These are phyloP conservation scores for Lactarius hengduanensis DNA, from an alignment of 768 basidiomycete species.

Conservation along the genomic window DNA sequence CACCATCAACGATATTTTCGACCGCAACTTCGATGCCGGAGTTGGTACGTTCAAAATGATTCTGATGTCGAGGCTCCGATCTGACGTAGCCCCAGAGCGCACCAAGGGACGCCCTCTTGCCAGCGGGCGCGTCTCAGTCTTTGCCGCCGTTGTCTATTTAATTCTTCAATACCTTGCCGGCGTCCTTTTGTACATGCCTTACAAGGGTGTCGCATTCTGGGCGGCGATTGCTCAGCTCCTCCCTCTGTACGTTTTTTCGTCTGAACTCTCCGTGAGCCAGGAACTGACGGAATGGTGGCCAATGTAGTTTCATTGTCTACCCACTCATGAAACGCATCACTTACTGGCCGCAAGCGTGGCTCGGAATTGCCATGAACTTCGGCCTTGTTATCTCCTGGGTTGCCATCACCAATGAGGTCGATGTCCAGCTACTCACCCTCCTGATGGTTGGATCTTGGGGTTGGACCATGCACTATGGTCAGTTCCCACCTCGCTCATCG, in stretches of 20 bases:
- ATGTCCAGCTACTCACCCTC: constrained; percentile 29
- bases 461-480: constrained; percentile 48
- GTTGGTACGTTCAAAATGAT: constrained; percentile 35
- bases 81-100: constrained; percentile 12
- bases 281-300: constrained; percentile 13
- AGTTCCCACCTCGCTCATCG: background rate
- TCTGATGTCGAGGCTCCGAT: background rate
- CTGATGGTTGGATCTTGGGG: constrained; percentile 29
- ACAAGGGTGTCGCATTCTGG: constrained; percentile 25
- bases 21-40: constrained; percentile 35
- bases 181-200: constrained; percentile 24
- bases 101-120: constrained; percentile 27
- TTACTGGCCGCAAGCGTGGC: constrained; percentile 63
- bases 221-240: constrained; percentile 28
- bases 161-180: constrained; percentile 27
- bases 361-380: constrained; percentile 52
- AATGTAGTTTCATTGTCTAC: constrained; percentile 39
- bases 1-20: constrained; percentile 33
- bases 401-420: constrained; percentile 38
- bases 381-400: constrained; percentile 51
- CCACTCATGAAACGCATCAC: constrained; percentile 58
- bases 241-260: constrained; percentile 22
- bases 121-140: constrained; percentile 29
- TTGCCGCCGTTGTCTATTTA: constrained; percentile 28
- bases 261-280: background rate